These are phyloP conservation scores for Silene vulgaris DNA, from an alignment of 179 eudicot species.

Conservation along the genomic window DNA sequence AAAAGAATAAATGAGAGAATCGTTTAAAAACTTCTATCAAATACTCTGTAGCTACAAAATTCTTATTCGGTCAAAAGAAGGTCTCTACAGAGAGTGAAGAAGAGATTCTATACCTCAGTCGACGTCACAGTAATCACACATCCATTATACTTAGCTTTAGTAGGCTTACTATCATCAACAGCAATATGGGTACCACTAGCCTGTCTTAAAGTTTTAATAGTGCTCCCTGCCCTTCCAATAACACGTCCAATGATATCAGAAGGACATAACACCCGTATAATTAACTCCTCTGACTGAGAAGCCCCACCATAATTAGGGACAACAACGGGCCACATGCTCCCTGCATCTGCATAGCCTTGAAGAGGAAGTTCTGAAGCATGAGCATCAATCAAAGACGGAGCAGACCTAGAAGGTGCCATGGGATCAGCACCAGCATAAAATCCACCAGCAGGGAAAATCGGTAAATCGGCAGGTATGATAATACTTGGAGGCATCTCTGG, in stretches of 20 bases:
- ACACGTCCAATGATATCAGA: constrained; percentile 87
- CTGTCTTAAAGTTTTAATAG: constrained; percentile 75
- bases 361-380: constrained; percentile 55
- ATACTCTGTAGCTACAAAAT: neutral
- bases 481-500: constrained; percentile 74
- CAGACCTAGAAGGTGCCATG: constrained; percentile 48
- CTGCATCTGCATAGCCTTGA: constrained; percentile 54
- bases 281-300: constrained; percentile 66
- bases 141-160: constrained; percentile 45
- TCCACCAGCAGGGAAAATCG: constrained; percentile 60
- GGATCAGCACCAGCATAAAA: constrained; percentile 60
- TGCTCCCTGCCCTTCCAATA: constrained; percentile 85
- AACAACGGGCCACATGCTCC: constrained; percentile 63
- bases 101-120: constrained; percentile 51
- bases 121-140: constrained; percentile 60
- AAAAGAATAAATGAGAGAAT: no score
- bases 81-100: constrained; percentile 2
- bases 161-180: constrained; percentile 56
- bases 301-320: constrained; percentile 62
- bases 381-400: constrained; percentile 48
- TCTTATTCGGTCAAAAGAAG: neutral
- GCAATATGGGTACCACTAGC: constrained; percentile 83
- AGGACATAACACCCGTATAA: constrained; percentile 66
- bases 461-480: constrained; percentile 82
- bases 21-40: no score